These are phyloP conservation scores for Musa acuminata DNA, from an alignment of 176 grass and related monocot genomes.

Conservation along the genomic window DNA sequence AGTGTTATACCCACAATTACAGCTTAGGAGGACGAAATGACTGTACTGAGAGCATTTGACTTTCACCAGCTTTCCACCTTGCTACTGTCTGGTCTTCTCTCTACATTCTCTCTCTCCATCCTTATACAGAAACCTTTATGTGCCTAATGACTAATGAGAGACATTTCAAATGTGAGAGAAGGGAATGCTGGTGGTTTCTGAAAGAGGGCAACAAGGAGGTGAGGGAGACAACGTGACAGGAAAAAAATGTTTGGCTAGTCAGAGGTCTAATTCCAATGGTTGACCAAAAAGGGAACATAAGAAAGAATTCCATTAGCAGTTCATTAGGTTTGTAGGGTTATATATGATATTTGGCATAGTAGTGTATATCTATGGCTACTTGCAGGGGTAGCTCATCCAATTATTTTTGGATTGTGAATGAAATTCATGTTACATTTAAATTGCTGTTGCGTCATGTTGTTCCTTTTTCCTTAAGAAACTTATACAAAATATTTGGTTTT, in stretches of 20 bases:
- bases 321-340: background rate
- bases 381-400: background rate
- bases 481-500: conserved; percentile 2
- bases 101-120: background rate
- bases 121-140: background rate
- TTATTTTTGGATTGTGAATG: no score
- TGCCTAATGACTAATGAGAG: background rate
- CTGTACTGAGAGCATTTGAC: background rate
- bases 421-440: no score
- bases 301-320: background rate
- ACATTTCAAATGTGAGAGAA: background rate
- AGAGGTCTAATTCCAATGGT: background rate
- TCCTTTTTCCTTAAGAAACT: background rate
- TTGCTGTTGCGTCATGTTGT: background rate
- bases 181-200: no score
- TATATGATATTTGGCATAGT: background rate
- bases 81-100: background rate
- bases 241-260: background rate
- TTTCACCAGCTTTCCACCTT: background rate
- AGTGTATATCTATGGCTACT: background rate
- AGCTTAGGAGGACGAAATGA: background rate
- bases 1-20: background rate
- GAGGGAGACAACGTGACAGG: background rate
- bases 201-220: no score
- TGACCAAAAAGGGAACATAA: background rate